Evolutionary conservation across 192 early-diverging fungal species (phyloP).

Genomic region (Mortierella antarctica): DNA sequence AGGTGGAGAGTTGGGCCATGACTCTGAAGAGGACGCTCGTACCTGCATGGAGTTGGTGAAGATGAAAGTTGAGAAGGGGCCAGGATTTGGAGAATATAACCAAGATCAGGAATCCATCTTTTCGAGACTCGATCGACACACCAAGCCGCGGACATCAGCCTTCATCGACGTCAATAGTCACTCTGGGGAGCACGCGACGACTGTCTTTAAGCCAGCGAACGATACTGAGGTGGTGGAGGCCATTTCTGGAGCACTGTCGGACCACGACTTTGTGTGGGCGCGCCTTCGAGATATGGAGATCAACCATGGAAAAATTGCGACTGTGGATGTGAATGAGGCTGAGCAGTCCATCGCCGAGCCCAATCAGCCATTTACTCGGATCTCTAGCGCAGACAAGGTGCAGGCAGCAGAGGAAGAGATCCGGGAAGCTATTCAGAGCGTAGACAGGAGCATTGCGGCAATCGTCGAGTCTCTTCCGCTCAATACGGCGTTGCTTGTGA

Average conservation of each 20-base stretch:
- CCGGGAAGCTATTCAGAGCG: slow-evolving; percentile 14
- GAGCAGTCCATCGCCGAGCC: neutral
- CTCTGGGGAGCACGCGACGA: neutral
- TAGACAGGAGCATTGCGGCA: slow-evolving; percentile 50
- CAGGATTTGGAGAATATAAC: slow-evolving; percentile 53
- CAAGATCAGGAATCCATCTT: slow-evolving; percentile 39
- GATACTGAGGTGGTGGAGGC: slow-evolving; percentile 27
- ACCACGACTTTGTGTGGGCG: slow-evolving; percentile 34
- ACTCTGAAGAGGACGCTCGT: slow-evolving; percentile 74
- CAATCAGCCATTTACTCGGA: neutral
- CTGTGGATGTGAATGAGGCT: neutral
- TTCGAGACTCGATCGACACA: slow-evolving; percentile 21
- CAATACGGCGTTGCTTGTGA: slow-evolving; percentile 53
- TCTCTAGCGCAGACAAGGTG: neutral
- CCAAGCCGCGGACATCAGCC: slow-evolving; percentile 17
- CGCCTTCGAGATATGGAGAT: slow-evolving; percentile 44
- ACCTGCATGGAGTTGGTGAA: slow-evolving; percentile 72
- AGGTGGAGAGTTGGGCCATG: slow-evolving; percentile 64
- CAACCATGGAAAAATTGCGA: slow-evolving; percentile 22
- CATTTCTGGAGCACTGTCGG: slow-evolving; percentile 4
- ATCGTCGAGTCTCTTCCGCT: slow-evolving; percentile 52
- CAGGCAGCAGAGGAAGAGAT: slow-evolving; percentile 24
- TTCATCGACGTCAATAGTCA: slow-evolving; percentile 37
- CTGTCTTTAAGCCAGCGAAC: slow-evolving; percentile 8
- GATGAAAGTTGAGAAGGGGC: slow-evolving; percentile 58